Conservation (phyloP, 371 early-diverging fungal species). For the Mucor sp. region DNA sequence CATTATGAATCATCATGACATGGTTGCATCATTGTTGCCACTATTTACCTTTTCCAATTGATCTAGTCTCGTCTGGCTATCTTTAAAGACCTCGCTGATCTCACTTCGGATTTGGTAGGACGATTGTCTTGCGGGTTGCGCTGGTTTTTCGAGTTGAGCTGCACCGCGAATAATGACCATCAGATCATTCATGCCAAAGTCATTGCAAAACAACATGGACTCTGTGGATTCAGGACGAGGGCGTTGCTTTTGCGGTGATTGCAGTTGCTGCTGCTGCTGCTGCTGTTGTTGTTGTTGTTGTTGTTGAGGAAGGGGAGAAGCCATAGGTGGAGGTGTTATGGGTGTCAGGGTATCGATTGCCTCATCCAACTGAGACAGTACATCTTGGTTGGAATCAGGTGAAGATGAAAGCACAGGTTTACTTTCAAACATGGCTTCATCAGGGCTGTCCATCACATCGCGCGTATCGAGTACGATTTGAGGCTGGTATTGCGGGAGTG, state of each 20-base stretch:
- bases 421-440: slow-evolving; percentile 5
- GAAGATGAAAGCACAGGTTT: slow-evolving; percentile 4
- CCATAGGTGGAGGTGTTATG: background rate
- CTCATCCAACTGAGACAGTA: slow-evolving; percentile 21
- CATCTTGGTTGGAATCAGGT: slow-evolving; percentile 1
- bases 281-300: background rate
- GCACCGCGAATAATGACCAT: slow-evolving; percentile 54
- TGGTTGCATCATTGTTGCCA: background rate
- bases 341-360: slow-evolving; percentile 21
- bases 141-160: slow-evolving; percentile 10
- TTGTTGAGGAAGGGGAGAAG: background rate
- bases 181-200: slow-evolving; percentile 55
- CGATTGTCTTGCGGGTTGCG: background rate
- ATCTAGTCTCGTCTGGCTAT: slow-evolving; percentile 39
- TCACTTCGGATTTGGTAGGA: slow-evolving; percentile 33
- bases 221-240: slow-evolving; percentile 25
- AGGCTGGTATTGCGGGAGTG: slow-evolving; percentile 15
- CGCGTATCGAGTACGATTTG: slow-evolving; percentile 8
- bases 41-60: slow-evolving; percentile 47
- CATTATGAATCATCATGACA: background rate
- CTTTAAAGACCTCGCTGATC: slow-evolving; percentile 41
- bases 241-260: background rate
- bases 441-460: slow-evolving; percentile 17
- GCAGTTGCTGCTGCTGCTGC: background rate
- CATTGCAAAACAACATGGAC: slow-evolving; percentile 47